Percentiles rank a stretch among this genome's conserved stretches.
Conservation (phyloP, 345 rosid species). For the Syzygium jambos region DNA sequence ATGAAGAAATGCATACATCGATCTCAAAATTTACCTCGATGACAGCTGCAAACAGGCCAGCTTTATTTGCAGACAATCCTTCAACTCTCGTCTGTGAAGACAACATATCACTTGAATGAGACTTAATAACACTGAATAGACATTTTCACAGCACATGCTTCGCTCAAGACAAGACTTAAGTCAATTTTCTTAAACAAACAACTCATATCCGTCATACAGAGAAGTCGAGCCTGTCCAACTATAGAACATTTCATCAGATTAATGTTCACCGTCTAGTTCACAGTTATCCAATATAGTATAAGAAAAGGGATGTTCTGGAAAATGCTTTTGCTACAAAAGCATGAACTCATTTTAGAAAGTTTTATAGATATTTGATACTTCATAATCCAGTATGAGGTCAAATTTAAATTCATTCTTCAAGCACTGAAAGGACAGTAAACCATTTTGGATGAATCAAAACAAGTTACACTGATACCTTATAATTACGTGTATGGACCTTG, state of each 20-base stretch:
- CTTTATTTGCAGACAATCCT: slow-evolving; percentile 42
- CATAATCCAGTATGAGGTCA: background rate
- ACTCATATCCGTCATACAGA: background rate
- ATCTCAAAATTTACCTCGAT: slow-evolving; percentile 43
- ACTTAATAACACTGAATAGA: background rate
- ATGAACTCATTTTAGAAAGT: background rate
- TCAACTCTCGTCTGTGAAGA: slow-evolving; percentile 63
- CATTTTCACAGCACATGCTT: background rate
- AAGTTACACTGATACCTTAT: slow-evolving; percentile 41
- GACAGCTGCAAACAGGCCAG: slow-evolving; percentile 64
- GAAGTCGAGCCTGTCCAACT: background rate
- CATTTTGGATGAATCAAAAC: background rate
- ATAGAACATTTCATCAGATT: background rate
- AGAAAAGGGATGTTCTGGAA: background rate
- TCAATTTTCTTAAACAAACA: background rate
- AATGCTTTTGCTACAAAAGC: background rate
- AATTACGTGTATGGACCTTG: slow-evolving; percentile 63
- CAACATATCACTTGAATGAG: background rate
- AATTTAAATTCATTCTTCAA: background rate
- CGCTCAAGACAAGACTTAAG: background rate
- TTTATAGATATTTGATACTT: background rate
- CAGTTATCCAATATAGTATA: background rate
- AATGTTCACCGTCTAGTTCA: background rate
- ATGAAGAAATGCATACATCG: background rate
- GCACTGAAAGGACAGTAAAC: background rate